Evolutionary conservation across 176 grass and related monocot species (phyloP), one percentile per base, ranked within the genome.

Genomic region (Bromus sterilis): DNA sequence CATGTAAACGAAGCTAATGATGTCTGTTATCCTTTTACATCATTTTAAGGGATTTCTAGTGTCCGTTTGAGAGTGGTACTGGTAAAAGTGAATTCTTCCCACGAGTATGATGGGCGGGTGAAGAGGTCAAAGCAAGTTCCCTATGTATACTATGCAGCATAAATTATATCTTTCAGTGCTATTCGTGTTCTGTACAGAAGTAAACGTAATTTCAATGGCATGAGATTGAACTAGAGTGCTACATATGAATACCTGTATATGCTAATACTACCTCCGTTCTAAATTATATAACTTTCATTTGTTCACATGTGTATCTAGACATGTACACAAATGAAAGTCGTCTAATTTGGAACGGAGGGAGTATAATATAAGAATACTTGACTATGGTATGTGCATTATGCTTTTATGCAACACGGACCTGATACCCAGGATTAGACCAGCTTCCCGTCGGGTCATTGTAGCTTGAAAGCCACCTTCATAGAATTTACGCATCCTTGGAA

Each of bases 391-490:
- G 49, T 2, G 42, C 26, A 40, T 31, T 42, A 72, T 65, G 32
- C 23, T 75, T 67, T 66, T 39, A 58, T 66, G 58, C n/a, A 75
- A 44, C 74, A 72, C 16, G 36, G 68, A 95, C 92, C 92, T 98
- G 74, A 98, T 80, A 49, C 95, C 92, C 33, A 98, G 80, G 66
- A 98, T 91, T 82, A 93, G 82, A 86, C 86, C 56, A 86, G 95
- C 95, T 91, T 98, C 92, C 37, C 90, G 89, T 71, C 66, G 86
- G 51, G 33, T 93, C 95, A 95, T 95, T 42, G 77, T 85, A 87
- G 88, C 56, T 71, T 98, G 95, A 66, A 98, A 98, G 9, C 92
- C 92, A 65, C 92, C 95, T 93, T 95, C 95, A 77, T 98, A 98
- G 76, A 98, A 98, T 87, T 88, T 94, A 55, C 86, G 92, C 95